Conservation (phyloP, 352 stramenopile species). For the Thraustochytrium sp. region DNA sequence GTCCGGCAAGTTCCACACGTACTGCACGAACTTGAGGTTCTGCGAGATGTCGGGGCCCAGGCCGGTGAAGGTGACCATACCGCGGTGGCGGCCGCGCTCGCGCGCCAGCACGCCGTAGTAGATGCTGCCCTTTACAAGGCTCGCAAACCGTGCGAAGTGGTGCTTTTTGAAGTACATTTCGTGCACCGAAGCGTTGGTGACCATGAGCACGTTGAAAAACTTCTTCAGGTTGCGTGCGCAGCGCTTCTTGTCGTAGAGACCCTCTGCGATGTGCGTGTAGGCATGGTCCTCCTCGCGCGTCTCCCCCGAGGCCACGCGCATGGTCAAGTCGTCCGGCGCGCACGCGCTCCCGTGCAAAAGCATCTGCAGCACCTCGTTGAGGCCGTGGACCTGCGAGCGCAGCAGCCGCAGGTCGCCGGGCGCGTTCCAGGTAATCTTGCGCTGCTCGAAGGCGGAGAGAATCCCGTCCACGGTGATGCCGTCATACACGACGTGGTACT, state of each 20-base stretch:
- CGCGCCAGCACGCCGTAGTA: slow-evolving; percentile 2
- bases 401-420: background rate
- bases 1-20: slow-evolving; percentile 42
- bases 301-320: background rate
- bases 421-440: background rate
- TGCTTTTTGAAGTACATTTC: background rate
- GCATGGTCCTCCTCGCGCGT: background rate
- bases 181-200: slow-evolving; percentile 14
- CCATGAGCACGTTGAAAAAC: slow-evolving; percentile 22
- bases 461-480: background rate
- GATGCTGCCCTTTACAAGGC: background rate
- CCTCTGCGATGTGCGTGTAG: background rate
- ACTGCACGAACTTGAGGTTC: slow-evolving; percentile 23
- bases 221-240: background rate
- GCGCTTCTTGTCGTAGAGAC: slow-evolving; percentile 20
- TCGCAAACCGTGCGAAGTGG: background rate
- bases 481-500: slow-evolving; percentile 6
- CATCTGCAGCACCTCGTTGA: slow-evolving; percentile 38
- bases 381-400: background rate
- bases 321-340: background rate
- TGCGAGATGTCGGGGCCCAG: background rate
- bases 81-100: background rate
- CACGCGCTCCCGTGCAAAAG: background rate
- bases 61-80: slow-evolving; percentile 5
- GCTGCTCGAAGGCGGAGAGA: background rate